These are phyloP conservation scores for Microstegium vimineum DNA, from an alignment of 176 grass and related monocot genomes.

Conservation along the genomic window DNA sequence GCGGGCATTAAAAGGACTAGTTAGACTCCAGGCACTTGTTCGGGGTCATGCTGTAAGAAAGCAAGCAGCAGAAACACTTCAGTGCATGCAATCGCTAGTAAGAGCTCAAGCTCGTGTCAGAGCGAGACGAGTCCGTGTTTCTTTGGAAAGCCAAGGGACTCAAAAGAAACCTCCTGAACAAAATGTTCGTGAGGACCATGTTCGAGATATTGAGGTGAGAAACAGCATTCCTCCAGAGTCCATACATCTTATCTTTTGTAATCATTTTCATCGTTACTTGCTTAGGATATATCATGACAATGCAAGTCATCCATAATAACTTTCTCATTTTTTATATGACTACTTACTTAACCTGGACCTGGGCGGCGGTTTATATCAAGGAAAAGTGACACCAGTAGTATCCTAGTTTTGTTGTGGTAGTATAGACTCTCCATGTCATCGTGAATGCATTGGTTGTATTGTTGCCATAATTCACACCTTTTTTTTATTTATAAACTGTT, in stretches of 20 bases:
- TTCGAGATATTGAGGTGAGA: constrained; percentile 75
- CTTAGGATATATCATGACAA: neutral
- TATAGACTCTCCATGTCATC: neutral
- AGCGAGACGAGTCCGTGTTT: constrained; percentile 75
- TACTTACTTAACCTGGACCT: neutral
- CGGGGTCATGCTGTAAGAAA: constrained; percentile 97
- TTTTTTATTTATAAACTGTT: neutral
- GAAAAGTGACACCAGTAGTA: neutral
- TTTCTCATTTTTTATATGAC: neutral
- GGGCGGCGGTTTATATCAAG: neutral
- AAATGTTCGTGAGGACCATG: constrained; percentile 21
- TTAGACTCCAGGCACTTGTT: constrained; percentile 92
- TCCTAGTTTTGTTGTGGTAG: neutral
- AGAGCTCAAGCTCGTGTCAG: constrained; percentile 97
- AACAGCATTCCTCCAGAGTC: constrained; percentile 8
- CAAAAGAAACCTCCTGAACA: constrained; percentile 51
- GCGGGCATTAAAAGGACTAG: constrained; percentile 83
- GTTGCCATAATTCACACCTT: neutral
- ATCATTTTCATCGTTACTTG: neutral
- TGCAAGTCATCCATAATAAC: neutral
- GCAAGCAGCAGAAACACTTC: constrained; percentile 95
- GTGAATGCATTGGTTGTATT: neutral
- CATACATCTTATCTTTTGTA: neutral
- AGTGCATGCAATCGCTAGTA: constrained; percentile 93
- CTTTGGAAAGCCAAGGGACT: constrained; percentile 83